phyloP scores from a whole-genome alignment of 306 rosid genomes.

The Mimosa pudica region DNA sequence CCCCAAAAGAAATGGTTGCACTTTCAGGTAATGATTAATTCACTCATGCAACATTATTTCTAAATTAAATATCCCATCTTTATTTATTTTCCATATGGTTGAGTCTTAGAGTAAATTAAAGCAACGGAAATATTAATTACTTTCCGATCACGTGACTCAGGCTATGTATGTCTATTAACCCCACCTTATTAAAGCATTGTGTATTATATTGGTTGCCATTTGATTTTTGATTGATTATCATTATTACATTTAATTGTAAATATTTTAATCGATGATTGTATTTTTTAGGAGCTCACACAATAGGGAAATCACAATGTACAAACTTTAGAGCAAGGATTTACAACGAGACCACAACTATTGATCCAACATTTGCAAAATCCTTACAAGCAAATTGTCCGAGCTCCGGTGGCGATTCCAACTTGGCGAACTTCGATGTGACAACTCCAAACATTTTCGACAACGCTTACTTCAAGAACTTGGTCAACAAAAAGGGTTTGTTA shows the following conservation, averaged over 20 bases:
- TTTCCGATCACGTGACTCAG: no score
- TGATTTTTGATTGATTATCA: no score
- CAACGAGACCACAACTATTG: constrained; percentile 57
- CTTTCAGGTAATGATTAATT: constrained; percentile 50
- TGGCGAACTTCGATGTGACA: constrained; percentile 49
- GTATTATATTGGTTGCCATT: no score
- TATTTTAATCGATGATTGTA: neutral
- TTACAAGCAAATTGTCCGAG: constrained; percentile 49
- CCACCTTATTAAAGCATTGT: no score
- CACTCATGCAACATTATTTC: no score
- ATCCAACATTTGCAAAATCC: constrained; percentile 48
- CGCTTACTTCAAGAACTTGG: constrained; percentile 56
- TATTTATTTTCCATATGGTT: neutral
- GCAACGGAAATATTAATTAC: no score
- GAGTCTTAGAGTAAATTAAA: no score
- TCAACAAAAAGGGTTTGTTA: constrained; percentile 51
- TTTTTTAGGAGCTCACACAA: constrained; percentile 60
- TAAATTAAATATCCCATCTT: neutral
- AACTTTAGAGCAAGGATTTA: constrained; percentile 52
- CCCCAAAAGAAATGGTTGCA: constrained; percentile 56
- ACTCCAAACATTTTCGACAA: constrained; percentile 53
- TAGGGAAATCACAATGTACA: constrained; percentile 54
- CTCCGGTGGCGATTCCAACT: constrained; percentile 49
- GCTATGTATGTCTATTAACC: no score
- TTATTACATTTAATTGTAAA: neutral